Evolutionary conservation across 2,329 filamentous ascomycete genomes (phyloP).

Genomic region (Endoconidiophora laricicola): DNA sequence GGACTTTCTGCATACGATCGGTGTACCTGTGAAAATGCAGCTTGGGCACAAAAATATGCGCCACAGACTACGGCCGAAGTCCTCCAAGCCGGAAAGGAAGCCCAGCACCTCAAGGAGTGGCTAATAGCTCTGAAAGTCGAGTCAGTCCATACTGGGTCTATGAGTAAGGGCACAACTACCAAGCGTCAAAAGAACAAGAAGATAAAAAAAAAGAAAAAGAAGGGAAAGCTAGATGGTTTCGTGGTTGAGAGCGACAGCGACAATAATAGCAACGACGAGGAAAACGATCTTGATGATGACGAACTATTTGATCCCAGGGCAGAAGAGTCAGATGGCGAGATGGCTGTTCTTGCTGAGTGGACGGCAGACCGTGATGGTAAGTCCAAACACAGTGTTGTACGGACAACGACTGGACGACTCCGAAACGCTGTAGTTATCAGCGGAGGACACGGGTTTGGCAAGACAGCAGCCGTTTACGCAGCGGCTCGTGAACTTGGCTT

Average conservation of each 20-base stretch:
- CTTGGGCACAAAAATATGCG: conserved; percentile 77
- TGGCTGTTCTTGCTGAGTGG: conserved; percentile 5
- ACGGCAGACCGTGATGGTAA: neutral
- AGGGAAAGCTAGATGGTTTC: conserved; percentile 61
- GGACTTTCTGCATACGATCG: conserved; percentile 65
- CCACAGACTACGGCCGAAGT: conserved; percentile 54
- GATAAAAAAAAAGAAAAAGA: conserved; percentile 28
- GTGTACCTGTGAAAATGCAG: conserved; percentile 52
- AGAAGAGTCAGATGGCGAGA: conserved; percentile 36
- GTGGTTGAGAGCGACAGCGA: conserved; percentile 59
- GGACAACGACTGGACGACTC: conserved; percentile 27
- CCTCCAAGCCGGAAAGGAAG: conserved; percentile 58
- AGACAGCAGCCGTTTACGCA: conserved; percentile 83
- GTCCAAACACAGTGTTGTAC: conserved; percentile 6
- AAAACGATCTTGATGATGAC: too few relatives aligned
- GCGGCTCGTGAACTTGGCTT: conserved; percentile 83
- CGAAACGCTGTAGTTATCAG: conserved; percentile 75
- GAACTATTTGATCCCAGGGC: neutral
- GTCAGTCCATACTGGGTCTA: conserved; percentile 48
- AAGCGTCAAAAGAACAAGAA: conserved; percentile 14
- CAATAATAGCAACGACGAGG: neutral
- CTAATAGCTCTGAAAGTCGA: conserved; percentile 58
- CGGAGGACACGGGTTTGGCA: conserved; percentile 78
- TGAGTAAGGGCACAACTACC: conserved; percentile 19
- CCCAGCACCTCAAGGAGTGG: conserved; percentile 62